Evolutionary conservation across 1,139 yeast genomes (phyloP).

Genomic region (Candida sojae): DNA sequence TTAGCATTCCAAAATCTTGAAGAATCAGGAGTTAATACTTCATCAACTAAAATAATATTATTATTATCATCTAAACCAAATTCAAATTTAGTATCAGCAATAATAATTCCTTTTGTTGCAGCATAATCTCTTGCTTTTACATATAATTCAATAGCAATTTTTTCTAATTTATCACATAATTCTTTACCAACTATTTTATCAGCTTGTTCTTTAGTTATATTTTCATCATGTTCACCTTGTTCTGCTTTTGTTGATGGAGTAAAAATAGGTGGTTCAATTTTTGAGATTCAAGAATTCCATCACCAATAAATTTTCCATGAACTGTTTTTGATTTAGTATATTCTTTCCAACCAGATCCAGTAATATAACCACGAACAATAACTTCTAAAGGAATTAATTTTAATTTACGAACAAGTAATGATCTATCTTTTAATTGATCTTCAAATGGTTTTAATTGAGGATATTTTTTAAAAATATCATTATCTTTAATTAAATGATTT

Average conservation of each 20-base stretch:
- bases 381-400: slow-evolving; percentile 91
- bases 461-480: slow-evolving; percentile 38
- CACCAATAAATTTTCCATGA: slow-evolving; percentile 64
- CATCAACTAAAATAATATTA: slow-evolving; percentile 82
- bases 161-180: slow-evolving; percentile 60
- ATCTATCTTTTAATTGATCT: slow-evolving; percentile 70
- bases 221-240: slow-evolving; percentile 96
- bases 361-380: slow-evolving; percentile 94
- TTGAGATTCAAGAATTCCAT: slow-evolving; percentile 76
- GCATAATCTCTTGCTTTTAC: slow-evolving; percentile 87
- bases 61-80: slow-evolving; percentile 79
- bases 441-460: slow-evolving; percentile 46
- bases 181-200: slow-evolving; percentile 76
- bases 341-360: slow-evolving; percentile 98
- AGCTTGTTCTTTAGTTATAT: slow-evolving; percentile 86
- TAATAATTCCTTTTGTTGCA: slow-evolving; percentile 76
- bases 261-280: slow-evolving; percentile 81
- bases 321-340: slow-evolving; percentile 79
- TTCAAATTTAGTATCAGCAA: slow-evolving; percentile 97
- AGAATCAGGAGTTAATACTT: slow-evolving; percentile 96
- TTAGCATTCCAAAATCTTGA: slow-evolving; percentile 91
- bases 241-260: slow-evolving; percentile 99
- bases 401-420: slow-evolving; percentile 79
- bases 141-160: slow-evolving; percentile 70
- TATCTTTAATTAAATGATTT: slow-evolving; percentile 66